Percentiles rank a stretch among this genome's conserved stretches.
phyloP scores from a whole-genome alignment of 345 rosid species.

The Acer campestre region DNA sequence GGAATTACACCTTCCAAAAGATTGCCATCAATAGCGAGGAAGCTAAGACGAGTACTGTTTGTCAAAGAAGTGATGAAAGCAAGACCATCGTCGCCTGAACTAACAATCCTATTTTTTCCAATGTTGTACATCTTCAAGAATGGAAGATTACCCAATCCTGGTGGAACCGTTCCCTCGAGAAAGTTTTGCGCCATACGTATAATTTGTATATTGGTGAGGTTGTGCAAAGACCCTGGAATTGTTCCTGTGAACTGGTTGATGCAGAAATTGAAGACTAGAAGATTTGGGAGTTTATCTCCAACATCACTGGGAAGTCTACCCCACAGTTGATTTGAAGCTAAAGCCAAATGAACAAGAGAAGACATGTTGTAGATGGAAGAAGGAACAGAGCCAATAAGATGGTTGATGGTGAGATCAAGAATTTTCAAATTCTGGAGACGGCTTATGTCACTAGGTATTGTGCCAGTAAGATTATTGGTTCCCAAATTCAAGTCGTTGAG shows the following conservation, averaged over 20 bases:
- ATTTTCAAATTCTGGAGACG: constrained; percentile 18
- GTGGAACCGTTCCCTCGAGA: constrained; percentile 32
- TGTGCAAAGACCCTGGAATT: constrained; percentile 30
- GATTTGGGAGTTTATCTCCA: constrained; percentile 36
- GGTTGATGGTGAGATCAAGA: constrained; percentile 31
- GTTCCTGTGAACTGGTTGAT: constrained; percentile 29
- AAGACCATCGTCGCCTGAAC: constrained; percentile 27
- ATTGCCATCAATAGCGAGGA: constrained; percentile 28
- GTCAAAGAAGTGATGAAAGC: constrained; percentile 31
- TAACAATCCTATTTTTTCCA: constrained; percentile 18
- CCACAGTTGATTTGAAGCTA: constrained; percentile 28
- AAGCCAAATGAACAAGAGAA: constrained; percentile 21
- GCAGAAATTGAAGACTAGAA: constrained; percentile 23
- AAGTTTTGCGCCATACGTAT: constrained; percentile 23
- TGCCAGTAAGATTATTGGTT: constrained; percentile 45
- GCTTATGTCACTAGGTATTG: constrained; percentile 27
- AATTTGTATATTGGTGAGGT: constrained; percentile 26
- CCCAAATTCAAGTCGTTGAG: constrained; percentile 41
- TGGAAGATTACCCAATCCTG: constrained; percentile 31
- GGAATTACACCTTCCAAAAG: constrained; percentile 30
- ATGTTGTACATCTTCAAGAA: constrained; percentile 24
- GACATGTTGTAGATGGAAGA: constrained; percentile 31
- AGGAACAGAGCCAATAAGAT: constrained; percentile 25
- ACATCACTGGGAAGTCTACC: constrained; percentile 26
- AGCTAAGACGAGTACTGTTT: constrained; percentile 29